Evolutionary conservation across 495 filamentous ascomycete genomes (phyloP).

Genomic region (Trichoderma erinaceum): DNA sequence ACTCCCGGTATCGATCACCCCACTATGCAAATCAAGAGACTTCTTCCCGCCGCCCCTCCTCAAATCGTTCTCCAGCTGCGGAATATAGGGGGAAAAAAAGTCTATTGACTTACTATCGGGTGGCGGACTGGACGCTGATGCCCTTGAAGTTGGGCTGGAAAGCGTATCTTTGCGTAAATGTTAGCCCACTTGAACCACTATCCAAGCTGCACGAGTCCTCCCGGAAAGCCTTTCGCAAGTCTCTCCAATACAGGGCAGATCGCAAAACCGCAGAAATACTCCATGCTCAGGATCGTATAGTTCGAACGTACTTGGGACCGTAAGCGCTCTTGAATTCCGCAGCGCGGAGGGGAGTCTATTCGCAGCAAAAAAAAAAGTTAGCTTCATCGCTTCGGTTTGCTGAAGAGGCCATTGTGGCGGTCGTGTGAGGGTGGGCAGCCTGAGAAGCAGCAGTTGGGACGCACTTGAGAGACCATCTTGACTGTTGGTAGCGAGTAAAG

Average conservation of each 20-base stretch:
- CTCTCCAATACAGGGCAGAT: not conserved
- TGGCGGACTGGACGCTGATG: slow-evolving; percentile 32
- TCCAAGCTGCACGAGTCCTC: not conserved
- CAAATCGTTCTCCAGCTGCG: not conserved
- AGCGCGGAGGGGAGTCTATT: slow-evolving; percentile 32
- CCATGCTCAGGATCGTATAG: slow-evolving; percentile 5
- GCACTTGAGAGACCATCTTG: slow-evolving; percentile 41
- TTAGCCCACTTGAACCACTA: slow-evolving; percentile 24
- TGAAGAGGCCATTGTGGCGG: not conserved
- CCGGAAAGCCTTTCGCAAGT: not conserved
- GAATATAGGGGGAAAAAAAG: not conserved
- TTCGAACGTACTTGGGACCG: slow-evolving; percentile 45
- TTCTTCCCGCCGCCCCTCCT: not conserved
- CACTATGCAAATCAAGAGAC: not conserved
- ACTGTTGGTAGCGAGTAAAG: not conserved
- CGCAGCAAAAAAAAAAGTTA: slow-evolving; percentile 7
- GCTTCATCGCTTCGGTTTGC: not conserved
- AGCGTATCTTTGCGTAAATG: slow-evolving; percentile 35
- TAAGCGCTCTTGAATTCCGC: slow-evolving; percentile 38
- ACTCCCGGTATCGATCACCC: not conserved
- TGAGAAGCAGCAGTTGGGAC: slow-evolving; percentile 13
- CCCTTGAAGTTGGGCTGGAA: slow-evolving; percentile 38
- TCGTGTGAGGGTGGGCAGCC: not conserved
- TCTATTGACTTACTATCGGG: slow-evolving; percentile 33
- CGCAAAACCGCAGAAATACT: not conserved